Base-by-base conservation (phyloP, 306 rosid species). In the Cotoneaster glaucophyllus region DNA sequence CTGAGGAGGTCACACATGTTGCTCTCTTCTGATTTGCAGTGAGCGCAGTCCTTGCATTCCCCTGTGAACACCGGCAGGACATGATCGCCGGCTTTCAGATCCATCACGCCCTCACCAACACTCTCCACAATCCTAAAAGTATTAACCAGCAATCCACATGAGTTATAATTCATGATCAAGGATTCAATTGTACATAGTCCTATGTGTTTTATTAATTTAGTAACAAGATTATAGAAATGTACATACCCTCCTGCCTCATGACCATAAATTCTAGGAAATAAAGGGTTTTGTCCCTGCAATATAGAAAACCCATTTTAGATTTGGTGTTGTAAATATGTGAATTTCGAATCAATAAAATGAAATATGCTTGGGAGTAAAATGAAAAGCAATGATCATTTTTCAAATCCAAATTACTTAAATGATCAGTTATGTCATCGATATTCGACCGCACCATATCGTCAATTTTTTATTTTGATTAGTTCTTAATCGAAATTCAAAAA, bases 31-130 rank as follows among this genome's bases (percentile, higher is more conserved):
- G 97, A 92, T 71, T 87, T 81, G 54, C 98, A 94, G 74, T 91
- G 98, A 21, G 61, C 21, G 69, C 98, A 94, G n/a, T 91, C 96
- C 73, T 86, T 87, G 64, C 98, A 94, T 69, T 94, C 98, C 17
- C 98, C 98, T 0, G 98, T 94, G 89, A 94, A 94, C 32, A 92
- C 95, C 0, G 97, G 97, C 15, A 94, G 98, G 50, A 91, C 98
- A 56, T 94, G 96, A 29, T 94, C 98, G 25, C 97, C 97, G 41
- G 90, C 89, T 75, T 88, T 65, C 28, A 94, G 90, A 73, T 90
- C 87, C 0, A 86, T 90, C 64, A 94, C 98, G 8, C 98, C 98
- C 84, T 90, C 96, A 0, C 98, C 98, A 32, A 94, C 85, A 24
- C 98, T 90, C 84, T 94, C 98, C 70, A 94, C 91, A 41, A 85